Evolutionary conservation across 306 rosid species (phyloP).

Genomic region (Alnus rubra): DNA sequence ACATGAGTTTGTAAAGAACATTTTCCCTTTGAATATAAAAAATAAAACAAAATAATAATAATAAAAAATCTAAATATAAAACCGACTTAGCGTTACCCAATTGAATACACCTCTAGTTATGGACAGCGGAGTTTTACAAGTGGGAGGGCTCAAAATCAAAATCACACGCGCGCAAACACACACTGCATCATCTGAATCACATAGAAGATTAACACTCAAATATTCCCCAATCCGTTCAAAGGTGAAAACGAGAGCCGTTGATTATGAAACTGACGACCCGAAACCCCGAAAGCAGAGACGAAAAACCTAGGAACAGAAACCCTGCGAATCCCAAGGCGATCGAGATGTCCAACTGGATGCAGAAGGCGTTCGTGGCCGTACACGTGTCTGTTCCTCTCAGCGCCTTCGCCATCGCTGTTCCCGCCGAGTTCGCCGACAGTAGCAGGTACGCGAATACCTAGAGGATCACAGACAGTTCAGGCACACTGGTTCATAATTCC

Average conservation of each 20-base stretch:
- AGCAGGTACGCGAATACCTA: constrained; percentile 90
- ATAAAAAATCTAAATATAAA: too few relatives aligned
- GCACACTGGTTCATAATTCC: background rate
- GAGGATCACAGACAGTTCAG: constrained; percentile 26
- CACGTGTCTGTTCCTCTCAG: constrained; percentile 64
- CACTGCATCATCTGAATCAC: constrained; percentile 2
- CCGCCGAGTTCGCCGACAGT: constrained; percentile 89
- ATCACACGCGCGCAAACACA: background rate
- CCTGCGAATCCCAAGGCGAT: constrained; percentile 74
- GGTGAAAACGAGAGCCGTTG: constrained; percentile 91
- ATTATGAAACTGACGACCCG: constrained; percentile 81
- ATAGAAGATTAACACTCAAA: constrained; percentile 26
- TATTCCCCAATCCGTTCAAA: constrained; percentile 35
- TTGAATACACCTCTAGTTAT: too few relatives aligned
- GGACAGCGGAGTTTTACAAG: too few relatives aligned
- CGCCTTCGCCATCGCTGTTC: constrained; percentile 66
- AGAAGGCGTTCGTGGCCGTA: constrained; percentile 58
- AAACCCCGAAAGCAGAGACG: constrained; percentile 79
- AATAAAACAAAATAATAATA: too few relatives aligned
- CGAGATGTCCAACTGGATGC: constrained; percentile 73
- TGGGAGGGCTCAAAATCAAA: background rate
- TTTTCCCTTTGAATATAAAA: too few relatives aligned
- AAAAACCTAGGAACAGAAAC: constrained; percentile 80
- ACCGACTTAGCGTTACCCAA: too few relatives aligned
- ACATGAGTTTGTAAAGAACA: too few relatives aligned